Percentiles rank a stretch among this genome's conserved stretches.
Evolutionary conservation across 202 grass and related monocot species (phyloP).

Genomic region (Schoenoplectus tabernaemontani): DNA sequence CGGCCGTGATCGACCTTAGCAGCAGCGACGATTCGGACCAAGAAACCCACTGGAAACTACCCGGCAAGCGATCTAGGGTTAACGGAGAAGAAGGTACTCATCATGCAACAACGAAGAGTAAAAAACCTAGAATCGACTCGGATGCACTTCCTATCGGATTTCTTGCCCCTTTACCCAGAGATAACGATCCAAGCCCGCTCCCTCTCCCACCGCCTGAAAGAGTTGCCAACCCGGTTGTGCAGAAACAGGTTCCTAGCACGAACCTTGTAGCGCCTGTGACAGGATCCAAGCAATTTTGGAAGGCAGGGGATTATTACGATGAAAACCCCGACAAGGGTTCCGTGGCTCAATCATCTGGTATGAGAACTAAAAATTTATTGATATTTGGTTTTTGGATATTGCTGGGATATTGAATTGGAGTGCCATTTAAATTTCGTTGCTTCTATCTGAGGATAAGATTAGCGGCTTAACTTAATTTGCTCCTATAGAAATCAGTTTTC

Average conservation of each 20-base stretch:
- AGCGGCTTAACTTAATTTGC: too few species aligned
- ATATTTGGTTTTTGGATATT: neutral
- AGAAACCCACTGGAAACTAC: neutral
- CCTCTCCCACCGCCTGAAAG: neutral
- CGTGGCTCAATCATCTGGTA: constrained; percentile 34
- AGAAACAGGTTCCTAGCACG: neutral
- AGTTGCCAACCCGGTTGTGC: neutral
- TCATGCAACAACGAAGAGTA: neutral
- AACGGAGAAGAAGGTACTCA: neutral
- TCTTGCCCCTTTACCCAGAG: constrained; percentile 46
- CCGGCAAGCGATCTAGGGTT: constrained; percentile 22
- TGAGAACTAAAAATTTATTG: neutral
- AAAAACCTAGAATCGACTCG: constrained; percentile 5
- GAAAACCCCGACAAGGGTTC: constrained; percentile 25
- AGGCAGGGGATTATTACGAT: constrained; percentile 69
- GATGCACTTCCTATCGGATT: constrained; percentile 51
- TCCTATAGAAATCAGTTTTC: too few species aligned
- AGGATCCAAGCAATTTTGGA: constrained; percentile 88
- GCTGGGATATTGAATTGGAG: neutral
- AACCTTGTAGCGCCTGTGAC: neutral
- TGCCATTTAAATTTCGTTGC: too few species aligned
- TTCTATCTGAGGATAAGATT: too few species aligned
- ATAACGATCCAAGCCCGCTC: neutral
- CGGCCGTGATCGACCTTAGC: constrained; percentile 41
- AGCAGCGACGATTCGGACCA: constrained; percentile 48